Base-by-base conservation (phyloP, 768 basidiomycete species). In the Naganishia kalamii region DNA sequence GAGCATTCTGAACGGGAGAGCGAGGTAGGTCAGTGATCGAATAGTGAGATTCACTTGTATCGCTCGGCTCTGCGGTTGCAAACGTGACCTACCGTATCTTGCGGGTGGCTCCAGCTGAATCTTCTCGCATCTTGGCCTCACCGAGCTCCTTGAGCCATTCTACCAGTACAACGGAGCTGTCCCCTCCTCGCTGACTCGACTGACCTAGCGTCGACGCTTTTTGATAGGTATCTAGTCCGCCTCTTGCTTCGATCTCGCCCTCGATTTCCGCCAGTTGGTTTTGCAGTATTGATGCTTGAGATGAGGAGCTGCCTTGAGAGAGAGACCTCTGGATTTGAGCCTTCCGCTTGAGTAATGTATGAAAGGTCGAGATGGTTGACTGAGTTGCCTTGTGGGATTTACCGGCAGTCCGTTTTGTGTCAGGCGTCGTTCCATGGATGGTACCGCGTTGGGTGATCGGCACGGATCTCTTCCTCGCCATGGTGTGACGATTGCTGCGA, bases 121-220 rank as follows among this genome's bases (percentile, higher is more conserved):
- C 59, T 40, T 60, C 60, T 67, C 41, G 70, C 61, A 1, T 80
- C 29, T 5, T 10, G 3, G 54, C 54, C 21, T 57, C 54, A 10
- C 37, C 78, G 65, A 85, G 72, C 33, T 85, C 85, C 66, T 83
- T 83, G 67, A 96, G 76, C 90, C 90, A 96, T 41, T 71, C 72
- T 46, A 94, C 83, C 25, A 92, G 78, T 2, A 92, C 80, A 72
- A 85, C 88, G 72, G 93, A 88, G 71, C 88, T 90, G 6, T 92
- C 92, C 3, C 92, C 92, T 10, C 92, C 92, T 60, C 92, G 81
- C 65, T 91, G 88, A 8, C 79, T 81, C 2, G 85, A 83, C 73
- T 96, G 92, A 1, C 92, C 92, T 17, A 88, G 81, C 61, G 79
- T 83, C 33, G 90, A 92, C 83, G 92, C 89, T 41, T 80, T 82